Conservation (phyloP, 352 stramenopile species). For the Pythium aristosporum region DNA sequence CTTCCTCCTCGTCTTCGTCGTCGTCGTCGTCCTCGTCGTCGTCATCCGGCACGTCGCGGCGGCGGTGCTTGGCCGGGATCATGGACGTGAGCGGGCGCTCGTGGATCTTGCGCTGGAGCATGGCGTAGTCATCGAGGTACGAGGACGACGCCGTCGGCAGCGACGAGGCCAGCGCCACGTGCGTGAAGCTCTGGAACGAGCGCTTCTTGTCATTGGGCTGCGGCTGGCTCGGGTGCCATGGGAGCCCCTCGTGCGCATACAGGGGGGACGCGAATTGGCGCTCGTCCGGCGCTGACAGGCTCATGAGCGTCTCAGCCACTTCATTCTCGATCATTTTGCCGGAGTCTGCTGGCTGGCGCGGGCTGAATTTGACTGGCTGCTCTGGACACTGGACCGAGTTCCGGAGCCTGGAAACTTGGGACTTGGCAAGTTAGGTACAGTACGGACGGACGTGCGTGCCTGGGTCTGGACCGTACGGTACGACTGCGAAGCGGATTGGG, state of each 20-base stretch:
- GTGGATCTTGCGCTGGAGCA: slow-evolving; percentile 59
- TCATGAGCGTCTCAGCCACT: slow-evolving; percentile 79
- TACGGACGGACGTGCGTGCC: slow-evolving; percentile 13
- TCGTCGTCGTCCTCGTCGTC: slow-evolving; percentile 44
- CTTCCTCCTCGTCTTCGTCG: slow-evolving; percentile 43
- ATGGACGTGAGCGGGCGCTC: slow-evolving; percentile 69
- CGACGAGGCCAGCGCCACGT: slow-evolving; percentile 37
- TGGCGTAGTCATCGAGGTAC: slow-evolving; percentile 48
- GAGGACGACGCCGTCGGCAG: slow-evolving; percentile 41
- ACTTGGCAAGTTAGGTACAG: slow-evolving; percentile 2
- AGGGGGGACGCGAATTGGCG: slow-evolving; percentile 60
- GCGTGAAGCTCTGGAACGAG: slow-evolving; percentile 40
- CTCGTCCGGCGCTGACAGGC: slow-evolving; percentile 72
- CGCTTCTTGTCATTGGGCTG: slow-evolving; percentile 41
- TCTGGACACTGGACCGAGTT: background rate
- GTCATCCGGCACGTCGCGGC: slow-evolving; percentile 34
- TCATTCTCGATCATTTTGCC: slow-evolving; percentile 63
- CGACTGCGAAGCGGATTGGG: background rate
- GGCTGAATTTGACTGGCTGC: background rate
- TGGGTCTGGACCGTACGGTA: slow-evolving; percentile 3
- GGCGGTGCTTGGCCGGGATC: slow-evolving; percentile 44
- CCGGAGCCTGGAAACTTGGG: background rate
- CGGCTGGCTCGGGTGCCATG: slow-evolving; percentile 37
- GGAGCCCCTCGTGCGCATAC: slow-evolving; percentile 45
- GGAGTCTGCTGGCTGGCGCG: slow-evolving; percentile 9